A percentile compares a stretch with the other conserved stretches of the same genome.
These are phyloP conservation scores for Fusarium pseudoanthophilum DNA, from an alignment of 2,329 filamentous ascomycete species.

Conservation along the genomic window DNA sequence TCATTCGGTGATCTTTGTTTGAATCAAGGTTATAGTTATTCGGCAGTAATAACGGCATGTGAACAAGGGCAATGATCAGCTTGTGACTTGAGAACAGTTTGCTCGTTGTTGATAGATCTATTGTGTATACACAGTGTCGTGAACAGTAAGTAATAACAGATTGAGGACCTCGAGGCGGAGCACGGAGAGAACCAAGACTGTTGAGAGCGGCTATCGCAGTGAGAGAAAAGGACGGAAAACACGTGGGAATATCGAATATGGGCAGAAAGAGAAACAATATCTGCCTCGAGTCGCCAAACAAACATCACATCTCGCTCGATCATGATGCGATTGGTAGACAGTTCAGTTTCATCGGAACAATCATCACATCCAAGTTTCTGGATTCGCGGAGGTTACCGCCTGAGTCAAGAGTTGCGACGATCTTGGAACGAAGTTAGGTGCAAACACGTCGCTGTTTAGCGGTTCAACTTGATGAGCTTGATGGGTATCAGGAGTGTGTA, in stretches of 20 bases:
- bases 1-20: slow-evolving; percentile 1
- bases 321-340: neutral
- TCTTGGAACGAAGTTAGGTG: neutral
- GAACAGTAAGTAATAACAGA: neutral
- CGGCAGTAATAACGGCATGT: neutral
- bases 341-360: neutral
- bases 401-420: neutral
- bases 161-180: neutral
- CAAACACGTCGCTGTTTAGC: neutral
- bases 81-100: neutral
- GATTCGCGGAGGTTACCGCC: neutral
- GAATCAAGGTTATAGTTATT: neutral
- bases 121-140: neutral
- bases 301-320: neutral
- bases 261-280: neutral
- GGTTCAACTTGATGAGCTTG: neutral
- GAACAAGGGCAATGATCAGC: neutral
- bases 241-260: neutral
- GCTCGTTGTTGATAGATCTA: neutral
- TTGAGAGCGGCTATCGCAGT: neutral
- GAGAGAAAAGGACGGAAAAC: neutral
- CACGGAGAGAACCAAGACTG: neutral
- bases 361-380: neutral
- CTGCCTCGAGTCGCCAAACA: neutral
- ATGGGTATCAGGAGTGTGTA: neutral